phyloP scores from a whole-genome alignment of 1,139 yeast genomes.

The Blastobotrys illinoisensis region DNA sequence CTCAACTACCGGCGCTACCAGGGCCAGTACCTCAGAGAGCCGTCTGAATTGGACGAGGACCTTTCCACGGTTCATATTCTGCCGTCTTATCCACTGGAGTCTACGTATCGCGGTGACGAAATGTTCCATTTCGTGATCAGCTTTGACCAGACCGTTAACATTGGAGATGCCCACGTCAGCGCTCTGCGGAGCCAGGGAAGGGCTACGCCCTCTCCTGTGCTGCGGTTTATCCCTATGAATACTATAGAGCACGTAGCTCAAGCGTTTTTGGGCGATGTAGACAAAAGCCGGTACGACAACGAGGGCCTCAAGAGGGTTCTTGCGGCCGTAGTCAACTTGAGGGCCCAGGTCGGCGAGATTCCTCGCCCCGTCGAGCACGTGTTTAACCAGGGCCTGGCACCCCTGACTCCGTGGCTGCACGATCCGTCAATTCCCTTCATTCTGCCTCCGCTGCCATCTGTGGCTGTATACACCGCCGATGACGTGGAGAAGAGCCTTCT shows the following conservation, averaged over 20 bases:
- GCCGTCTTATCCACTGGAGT: constrained; percentile 28
- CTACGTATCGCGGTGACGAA: constrained; percentile 22
- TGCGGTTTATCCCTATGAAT: constrained; percentile 68
- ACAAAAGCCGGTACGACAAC: constrained; percentile 8
- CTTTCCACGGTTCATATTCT: constrained; percentile 31
- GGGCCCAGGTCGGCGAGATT: constrained; percentile 78
- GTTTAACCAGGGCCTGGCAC: constrained; percentile 60
- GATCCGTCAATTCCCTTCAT: constrained; percentile 55
- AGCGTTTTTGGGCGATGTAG: constrained; percentile 8
- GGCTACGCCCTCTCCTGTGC: constrained; percentile 43
- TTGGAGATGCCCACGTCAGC: constrained; percentile 34
- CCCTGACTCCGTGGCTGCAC: constrained; percentile 55
- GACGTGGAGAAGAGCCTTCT: constrained; percentile 77
- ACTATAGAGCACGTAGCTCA: constrained; percentile 64
- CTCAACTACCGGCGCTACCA: constrained; percentile 63
- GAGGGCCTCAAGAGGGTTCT: constrained; percentile 45
- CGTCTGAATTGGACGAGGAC: constrained; percentile 20
- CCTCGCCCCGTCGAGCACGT: constrained; percentile 79
- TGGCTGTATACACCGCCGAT: constrained; percentile 55
- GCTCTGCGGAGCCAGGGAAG: constrained; percentile 30
- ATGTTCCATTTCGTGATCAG: constrained; percentile 60
- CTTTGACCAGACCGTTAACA: constrained; percentile 65
- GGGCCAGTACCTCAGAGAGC: constrained; percentile 39
- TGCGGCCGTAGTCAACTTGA: constrained; percentile 75
- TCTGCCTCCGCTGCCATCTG: constrained; percentile 63